Evolutionary conservation across 129 eudicot species (phyloP), one percentile per base, ranked within the genome.

Genomic region (Scalesia atractyloides): DNA sequence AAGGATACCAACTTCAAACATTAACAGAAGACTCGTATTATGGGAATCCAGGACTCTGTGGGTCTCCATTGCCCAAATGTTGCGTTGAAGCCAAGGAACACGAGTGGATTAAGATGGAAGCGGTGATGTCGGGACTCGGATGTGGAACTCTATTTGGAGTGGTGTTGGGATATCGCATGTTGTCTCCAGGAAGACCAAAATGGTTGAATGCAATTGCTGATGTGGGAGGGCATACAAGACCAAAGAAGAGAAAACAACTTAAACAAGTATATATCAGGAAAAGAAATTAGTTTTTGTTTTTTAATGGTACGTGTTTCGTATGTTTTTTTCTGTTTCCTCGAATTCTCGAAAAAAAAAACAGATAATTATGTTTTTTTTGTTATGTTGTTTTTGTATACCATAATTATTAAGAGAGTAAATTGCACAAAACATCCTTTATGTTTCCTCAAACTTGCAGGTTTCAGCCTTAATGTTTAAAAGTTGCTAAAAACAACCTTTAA

Each of bases 91-190:
- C 6, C 7, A 13, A 70, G 2, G 53, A 8, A 24, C 39, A 22
- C 6, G 34, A 4, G 37, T 11, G 81, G 66, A 6, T 26, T 71
- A 10, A 24, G 20, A 7, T 71, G 73, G 77, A 64, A 62, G 37
- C 52, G 4, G 54, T 30, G 53, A 7, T 65, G 70, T 1, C 19
- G 53, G 77, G 73, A 16, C 58, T 62, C 10, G 77, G 82, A 7
- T 18, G 67, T 64, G 77, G 82, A 63, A 52, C 41, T 22, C 1
- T 50, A 17, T 7, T 63, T 53, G 77, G 77, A 63, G 0, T 69
- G 4, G 9, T 52, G 12, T 15, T 20, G 34, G 74, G 74, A 76
- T 67, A 67, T 56, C 24, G 46, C 75, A 76, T 68, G 43, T 24
- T 76, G 30, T 64, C 69, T 17, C 41, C 69, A 1, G 50, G 53